Base-by-base conservation (phyloP, 495 filamentous ascomycete species). In the Penicillium alfredii region DNA sequence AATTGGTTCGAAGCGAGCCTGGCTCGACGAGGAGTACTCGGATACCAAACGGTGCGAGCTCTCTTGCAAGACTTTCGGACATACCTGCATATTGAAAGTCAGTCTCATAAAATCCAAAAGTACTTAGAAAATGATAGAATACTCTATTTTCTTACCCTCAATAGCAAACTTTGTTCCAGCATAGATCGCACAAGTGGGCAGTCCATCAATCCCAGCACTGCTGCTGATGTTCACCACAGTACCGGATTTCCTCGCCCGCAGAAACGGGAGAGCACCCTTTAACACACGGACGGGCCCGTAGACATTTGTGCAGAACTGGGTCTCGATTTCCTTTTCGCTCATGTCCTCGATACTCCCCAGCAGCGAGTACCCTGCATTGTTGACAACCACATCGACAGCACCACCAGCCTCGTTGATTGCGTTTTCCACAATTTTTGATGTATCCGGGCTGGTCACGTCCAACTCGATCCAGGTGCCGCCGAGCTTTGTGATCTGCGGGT, bases 131-230 rank as follows among this genome's bases (percentile, higher is more conserved):
- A n/a, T n/a, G n/a, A n/a, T n/a, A n/a, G n/a, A n/a, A n/a, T n/a
- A n/a, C n/a, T n/a, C n/a, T n/a, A n/a, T n/a, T n/a, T n/a, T n/a
- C 47, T 40, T 25, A 45, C 64, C 68, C 57, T 72, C 69, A 1
- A 76, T 47, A 2, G 71, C 77, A 24, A 66, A 72, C 44, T 80
- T 81, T 1, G 72, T 65, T 0, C 61, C 68, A 15, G 54, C 61
- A 51, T 81, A 81, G 18, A 74, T 38, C 5, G 60, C 64, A 38
- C 53, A 60, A 1, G 59, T 47, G 6, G 71, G 52, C 22, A 61
- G 48, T 4, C 56, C 46, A 29, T 59, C 53, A 43, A 69, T 64
- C 0, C 56, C 62, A 0, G 58, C 61, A 30, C 67, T 63, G 13
- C 64, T 69, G 11, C 68, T 69, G n/a, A 78, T 51, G 30, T 67